Evolutionary conservation across 257 asterid species (phyloP).

Genomic region (Gentiana macrophylla): DNA sequence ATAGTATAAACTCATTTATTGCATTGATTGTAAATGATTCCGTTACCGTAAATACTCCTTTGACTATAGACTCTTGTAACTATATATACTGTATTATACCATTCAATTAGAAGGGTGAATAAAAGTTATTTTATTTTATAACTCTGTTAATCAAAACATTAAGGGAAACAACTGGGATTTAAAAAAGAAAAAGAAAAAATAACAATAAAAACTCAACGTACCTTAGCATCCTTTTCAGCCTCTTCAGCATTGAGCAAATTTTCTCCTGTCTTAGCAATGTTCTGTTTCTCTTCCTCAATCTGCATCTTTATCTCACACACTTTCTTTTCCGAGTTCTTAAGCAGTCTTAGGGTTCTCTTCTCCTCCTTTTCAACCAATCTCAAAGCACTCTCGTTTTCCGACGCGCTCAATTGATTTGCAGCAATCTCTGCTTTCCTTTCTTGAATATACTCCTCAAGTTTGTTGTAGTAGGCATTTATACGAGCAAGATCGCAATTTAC

Average conservation of each 20-base stretch:
- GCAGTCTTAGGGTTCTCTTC: neutral
- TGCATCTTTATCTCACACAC: neutral
- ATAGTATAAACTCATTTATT: too few relatives aligned
- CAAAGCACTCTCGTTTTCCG: neutral
- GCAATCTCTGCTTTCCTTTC: neutral
- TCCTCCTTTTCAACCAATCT: neutral
- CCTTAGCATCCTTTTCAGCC: neutral
- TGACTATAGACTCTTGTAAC: too few relatives aligned
- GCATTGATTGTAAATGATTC: too few relatives aligned
- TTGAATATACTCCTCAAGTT: neutral
- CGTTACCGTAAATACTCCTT: too few relatives aligned
- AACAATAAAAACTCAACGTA: neutral
- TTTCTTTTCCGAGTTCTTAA: neutral
- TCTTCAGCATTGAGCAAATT: neutral
- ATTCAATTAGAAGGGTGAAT: too few relatives aligned
- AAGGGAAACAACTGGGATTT: too few relatives aligned
- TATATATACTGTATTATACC: too few relatives aligned
- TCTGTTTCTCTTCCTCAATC: neutral
- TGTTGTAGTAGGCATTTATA: neutral
- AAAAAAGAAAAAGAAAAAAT: too few relatives aligned
- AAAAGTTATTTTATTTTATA: too few relatives aligned
- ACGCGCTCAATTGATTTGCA: neutral
- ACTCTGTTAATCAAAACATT: too few relatives aligned
- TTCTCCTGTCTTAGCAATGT: neutral
- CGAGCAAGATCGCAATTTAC: neutral